A percentile compares a stretch with the other conserved stretches of the same genome.
These are phyloP conservation scores for Haberlea rhodopensis DNA, from an alignment of 257 asterid genomes.

Conservation along the genomic window DNA sequence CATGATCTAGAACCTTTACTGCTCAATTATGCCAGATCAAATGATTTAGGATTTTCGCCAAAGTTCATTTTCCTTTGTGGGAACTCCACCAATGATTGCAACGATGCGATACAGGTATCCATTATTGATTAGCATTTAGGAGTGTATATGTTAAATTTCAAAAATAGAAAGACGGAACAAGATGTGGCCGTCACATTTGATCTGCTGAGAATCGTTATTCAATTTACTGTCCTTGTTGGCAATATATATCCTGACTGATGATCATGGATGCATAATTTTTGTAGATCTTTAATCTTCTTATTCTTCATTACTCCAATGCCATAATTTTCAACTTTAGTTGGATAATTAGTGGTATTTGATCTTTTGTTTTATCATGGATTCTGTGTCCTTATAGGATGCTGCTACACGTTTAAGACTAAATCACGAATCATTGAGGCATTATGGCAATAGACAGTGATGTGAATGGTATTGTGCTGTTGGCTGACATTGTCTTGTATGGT, in stretches of 20 bases:
- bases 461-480: slow-evolving; percentile 74
- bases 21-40: slow-evolving; percentile 59
- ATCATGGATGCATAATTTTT: slow-evolving; percentile 17
- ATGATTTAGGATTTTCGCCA: slow-evolving; percentile 44
- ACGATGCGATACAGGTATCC: slow-evolving; percentile 76
- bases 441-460: slow-evolving; percentile 68
- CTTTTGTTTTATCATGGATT: slow-evolving; percentile 19
- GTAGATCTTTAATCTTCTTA: slow-evolving; percentile 6
- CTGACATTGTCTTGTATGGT: slow-evolving; percentile 81
- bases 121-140: slow-evolving; percentile 11
- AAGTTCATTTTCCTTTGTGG: slow-evolving; percentile 81
- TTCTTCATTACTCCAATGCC: not conserved
- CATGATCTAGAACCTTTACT: slow-evolving; percentile 78
- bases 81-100: slow-evolving; percentile 71
- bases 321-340: slow-evolving; percentile 13
- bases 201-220: slow-evolving; percentile 14
- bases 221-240: slow-evolving; percentile 5
- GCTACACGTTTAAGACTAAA: slow-evolving; percentile 69
- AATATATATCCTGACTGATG: slow-evolving; percentile 3
- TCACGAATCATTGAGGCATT: slow-evolving; percentile 73
- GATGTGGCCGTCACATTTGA: slow-evolving; percentile 8
- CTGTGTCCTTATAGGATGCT: slow-evolving; percentile 50
- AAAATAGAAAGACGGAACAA: not conserved
- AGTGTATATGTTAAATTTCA: slow-evolving; percentile 8
- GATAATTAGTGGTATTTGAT: slow-evolving; percentile 17